Evolutionary conservation across 495 filamentous ascomycete genomes (phyloP).

Genomic region (Poronia punctata): DNA sequence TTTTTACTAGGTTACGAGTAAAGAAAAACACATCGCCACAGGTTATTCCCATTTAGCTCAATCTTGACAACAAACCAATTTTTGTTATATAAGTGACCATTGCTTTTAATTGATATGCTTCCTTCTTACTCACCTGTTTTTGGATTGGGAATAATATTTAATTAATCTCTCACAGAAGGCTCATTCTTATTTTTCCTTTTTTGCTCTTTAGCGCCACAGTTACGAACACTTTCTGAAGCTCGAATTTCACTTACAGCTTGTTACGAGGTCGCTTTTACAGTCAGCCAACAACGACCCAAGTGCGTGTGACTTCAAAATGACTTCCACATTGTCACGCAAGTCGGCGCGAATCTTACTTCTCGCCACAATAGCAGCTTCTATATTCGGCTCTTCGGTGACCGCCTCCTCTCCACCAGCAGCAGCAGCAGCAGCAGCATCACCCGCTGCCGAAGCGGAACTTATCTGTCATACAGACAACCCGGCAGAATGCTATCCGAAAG

Average conservation of each 20-base stretch:
- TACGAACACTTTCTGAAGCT: too few species aligned
- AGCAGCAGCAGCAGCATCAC: constrained; percentile 16
- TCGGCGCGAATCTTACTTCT: constrained; percentile 6
- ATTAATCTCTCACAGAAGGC: too few species aligned
- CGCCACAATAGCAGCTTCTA: not conserved
- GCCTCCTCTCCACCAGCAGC: constrained; percentile 3
- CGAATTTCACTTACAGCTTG: too few species aligned
- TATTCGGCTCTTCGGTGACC: not conserved
- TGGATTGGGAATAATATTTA: too few species aligned
- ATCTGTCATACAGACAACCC: constrained; percentile 56
- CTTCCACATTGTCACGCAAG: constrained; percentile 3
- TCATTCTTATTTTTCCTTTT: too few species aligned
- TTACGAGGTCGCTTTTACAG: too few species aligned
- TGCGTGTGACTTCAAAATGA: constrained; percentile 7
- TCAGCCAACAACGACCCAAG: not conserved
- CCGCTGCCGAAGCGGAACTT: constrained; percentile 38
- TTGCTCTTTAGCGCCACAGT: too few species aligned
- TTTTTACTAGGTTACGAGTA: constrained; percentile 16
- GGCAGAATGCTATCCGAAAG: constrained; percentile 55
- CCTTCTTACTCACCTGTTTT: not conserved
- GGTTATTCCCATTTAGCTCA: too few species aligned
- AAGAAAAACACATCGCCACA: too few species aligned
- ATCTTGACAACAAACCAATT: too few species aligned
- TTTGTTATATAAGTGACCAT: too few species aligned
- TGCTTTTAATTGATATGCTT: too few species aligned